phyloP scores from a whole-genome alignment of 2,329 filamentous ascomycete species.

The Dactylellina leptospora region DNA sequence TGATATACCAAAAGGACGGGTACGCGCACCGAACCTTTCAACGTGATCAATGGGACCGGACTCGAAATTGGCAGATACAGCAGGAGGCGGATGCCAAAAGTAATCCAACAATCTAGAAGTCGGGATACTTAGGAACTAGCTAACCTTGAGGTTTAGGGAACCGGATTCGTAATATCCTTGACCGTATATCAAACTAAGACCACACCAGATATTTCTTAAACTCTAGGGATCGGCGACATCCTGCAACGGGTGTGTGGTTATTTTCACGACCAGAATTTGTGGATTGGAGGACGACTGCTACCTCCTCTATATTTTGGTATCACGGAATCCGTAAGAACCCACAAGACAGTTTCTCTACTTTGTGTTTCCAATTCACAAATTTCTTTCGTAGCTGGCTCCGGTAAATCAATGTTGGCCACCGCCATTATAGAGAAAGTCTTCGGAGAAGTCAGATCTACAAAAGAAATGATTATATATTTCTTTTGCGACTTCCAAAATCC shows the following conservation, averaged over 20 bases:
- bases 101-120: conserved; percentile 11
- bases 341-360: background rate
- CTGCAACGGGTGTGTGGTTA: conserved; percentile 53
- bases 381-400: conserved; percentile 51
- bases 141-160: conserved; percentile 30
- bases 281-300: conserved; percentile 23
- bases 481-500: conserved; percentile 53
- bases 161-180: conserved; percentile 17
- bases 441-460: background rate
- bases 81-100: conserved; percentile 14
- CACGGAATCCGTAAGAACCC: conserved; percentile 50
- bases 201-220: conserved; percentile 44
- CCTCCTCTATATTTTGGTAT: conserved; percentile 53
- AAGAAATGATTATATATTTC: conserved; percentile 49
- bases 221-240: conserved; percentile 32
- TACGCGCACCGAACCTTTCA: conserved; percentile 22
- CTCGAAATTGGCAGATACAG: conserved; percentile 26
- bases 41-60: conserved; percentile 18
- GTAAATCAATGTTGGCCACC: conserved; percentile 54
- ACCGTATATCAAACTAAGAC: conserved; percentile 51
- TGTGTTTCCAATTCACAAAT: background rate
- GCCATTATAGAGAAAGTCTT: conserved; percentile 48
- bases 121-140: too few species aligned
- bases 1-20: conserved; percentile 31
- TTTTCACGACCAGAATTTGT: conserved; percentile 38